Evolutionary conservation across 2,329 filamentous ascomycete species (phyloP).

Genomic region (Xylariaceae sp.): DNA sequence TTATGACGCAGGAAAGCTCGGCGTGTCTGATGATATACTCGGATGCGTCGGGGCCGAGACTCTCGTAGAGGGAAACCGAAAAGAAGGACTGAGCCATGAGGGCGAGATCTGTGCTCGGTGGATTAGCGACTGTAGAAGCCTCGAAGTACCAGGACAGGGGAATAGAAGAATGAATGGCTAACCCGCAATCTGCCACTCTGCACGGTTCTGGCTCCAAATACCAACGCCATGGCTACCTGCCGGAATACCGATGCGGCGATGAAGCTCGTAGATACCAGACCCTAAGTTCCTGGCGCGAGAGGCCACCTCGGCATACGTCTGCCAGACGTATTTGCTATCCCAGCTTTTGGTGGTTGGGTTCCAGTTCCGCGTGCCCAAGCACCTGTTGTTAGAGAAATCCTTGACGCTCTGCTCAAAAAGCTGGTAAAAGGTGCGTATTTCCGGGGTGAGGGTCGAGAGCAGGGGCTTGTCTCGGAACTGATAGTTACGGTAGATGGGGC

Average conservation of each 20-base stretch:
- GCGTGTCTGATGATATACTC: conserved; percentile 97
- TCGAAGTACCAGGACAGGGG: neutral
- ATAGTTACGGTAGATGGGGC: conserved; percentile 78
- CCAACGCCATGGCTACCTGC: conserved; percentile 69
- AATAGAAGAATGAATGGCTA: conserved; percentile 14
- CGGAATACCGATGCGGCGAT: conserved; percentile 65
- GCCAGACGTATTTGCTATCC: conserved; percentile 73
- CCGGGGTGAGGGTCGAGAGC: conserved; percentile 67
- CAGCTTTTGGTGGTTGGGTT: conserved; percentile 69
- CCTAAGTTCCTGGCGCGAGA: conserved; percentile 79
- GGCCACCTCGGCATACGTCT: conserved; percentile 76
- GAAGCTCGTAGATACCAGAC: conserved; percentile 77
- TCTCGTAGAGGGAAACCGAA: conserved; percentile 94
- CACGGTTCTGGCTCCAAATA: conserved; percentile 81
- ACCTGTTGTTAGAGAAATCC: conserved; percentile 62
- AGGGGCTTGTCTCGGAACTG: conserved; percentile 67
- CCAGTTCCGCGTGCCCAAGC: conserved; percentile 78
- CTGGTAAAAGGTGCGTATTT: conserved; percentile 70
- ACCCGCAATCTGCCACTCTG: conserved; percentile 84
- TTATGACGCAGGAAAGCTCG: conserved; percentile 67
- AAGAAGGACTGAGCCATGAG: conserved; percentile 83
- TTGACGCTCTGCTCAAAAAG: conserved; percentile 68
- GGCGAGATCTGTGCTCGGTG: conserved; percentile 62
- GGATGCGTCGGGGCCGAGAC: conserved; percentile 81
- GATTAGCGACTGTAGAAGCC: conserved; percentile 12